phyloP scores from a whole-genome alignment of 1,284 basidiomycete species.

The Tylopilus sp. region DNA sequence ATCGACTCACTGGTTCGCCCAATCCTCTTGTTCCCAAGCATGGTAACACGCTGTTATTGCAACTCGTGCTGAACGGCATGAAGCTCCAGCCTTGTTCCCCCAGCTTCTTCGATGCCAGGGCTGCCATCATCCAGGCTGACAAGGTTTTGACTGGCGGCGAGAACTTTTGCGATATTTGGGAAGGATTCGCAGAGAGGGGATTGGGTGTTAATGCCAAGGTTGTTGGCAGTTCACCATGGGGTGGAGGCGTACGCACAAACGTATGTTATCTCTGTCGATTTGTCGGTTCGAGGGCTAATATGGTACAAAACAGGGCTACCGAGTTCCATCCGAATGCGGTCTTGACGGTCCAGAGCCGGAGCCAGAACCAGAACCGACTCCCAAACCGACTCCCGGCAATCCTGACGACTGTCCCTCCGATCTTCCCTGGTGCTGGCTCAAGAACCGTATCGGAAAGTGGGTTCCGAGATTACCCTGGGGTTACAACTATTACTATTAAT shows the following conservation, averaged over 20 bases:
- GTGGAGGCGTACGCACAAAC: conserved; percentile 82
- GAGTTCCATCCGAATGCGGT: conserved; percentile 42
- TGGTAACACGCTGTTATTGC: conserved; percentile 89
- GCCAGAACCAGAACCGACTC: conserved; percentile 40
- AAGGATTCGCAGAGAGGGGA: conserved; percentile 86
- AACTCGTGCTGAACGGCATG: conserved; percentile 93
- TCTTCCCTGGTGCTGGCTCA: conserved; percentile 43
- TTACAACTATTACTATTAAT: conserved; percentile 38
- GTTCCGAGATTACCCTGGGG: conserved; percentile 38
- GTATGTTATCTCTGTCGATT: conserved; percentile 45
- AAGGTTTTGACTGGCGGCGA: conserved; percentile 90
- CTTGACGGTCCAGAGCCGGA: conserved; percentile 29
- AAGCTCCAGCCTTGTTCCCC: conserved; percentile 96
- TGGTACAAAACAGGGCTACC: conserved; percentile 34
- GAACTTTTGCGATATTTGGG: conserved; percentile 93
- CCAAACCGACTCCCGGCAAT: conserved; percentile 41
- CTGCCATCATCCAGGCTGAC: conserved; percentile 96
- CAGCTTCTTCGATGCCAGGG: conserved; percentile 91
- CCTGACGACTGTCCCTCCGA: conserved; percentile 43
- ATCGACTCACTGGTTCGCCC: conserved; percentile 50
- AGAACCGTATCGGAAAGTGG: conserved; percentile 33
- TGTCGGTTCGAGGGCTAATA: background rate
- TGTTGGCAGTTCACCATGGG: conserved; percentile 91
- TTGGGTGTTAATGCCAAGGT: conserved; percentile 83
- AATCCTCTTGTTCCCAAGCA: conserved; percentile 87